A percentile compares a stretch with the other conserved stretches of the same genome.
Evolutionary conservation across 192 early-diverging fungal species (phyloP).

Genomic region (Gigaspora rosea): DNA sequence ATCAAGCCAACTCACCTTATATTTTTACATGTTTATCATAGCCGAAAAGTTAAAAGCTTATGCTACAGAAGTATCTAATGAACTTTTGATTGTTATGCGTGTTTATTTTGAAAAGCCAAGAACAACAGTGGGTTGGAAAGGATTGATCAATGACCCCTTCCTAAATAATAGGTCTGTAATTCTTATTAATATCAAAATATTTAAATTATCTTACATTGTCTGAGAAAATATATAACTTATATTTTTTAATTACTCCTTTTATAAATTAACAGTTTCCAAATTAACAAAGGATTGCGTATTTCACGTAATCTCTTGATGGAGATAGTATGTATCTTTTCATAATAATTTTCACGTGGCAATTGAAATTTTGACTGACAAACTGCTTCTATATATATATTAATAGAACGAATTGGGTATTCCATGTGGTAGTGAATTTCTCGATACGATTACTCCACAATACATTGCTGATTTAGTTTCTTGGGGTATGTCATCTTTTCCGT

Average conservation of each 20-base stretch:
- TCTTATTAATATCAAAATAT: neutral
- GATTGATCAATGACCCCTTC: slow-evolving; percentile 82
- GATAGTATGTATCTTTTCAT: slow-evolving; percentile 44
- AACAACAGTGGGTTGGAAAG: slow-evolving; percentile 92
- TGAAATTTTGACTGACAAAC: no score
- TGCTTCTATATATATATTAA: neutral
- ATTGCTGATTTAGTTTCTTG: slow-evolving; percentile 75
- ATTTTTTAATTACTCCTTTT: neutral
- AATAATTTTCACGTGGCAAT: no score
- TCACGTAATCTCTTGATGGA: slow-evolving; percentile 71
- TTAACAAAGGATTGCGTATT: slow-evolving; percentile 82
- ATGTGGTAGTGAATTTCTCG: slow-evolving; percentile 75
- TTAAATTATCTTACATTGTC: neutral
- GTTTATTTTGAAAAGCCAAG: slow-evolving; percentile 89
- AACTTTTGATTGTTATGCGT: slow-evolving; percentile 79
- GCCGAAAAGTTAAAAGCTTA: slow-evolving; percentile 62
- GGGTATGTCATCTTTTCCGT: slow-evolving; percentile 42
- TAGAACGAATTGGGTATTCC: slow-evolving; percentile 73
- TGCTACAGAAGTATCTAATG: slow-evolving; percentile 54
- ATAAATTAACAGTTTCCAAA: slow-evolving; percentile 55
- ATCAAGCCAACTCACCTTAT: neutral
- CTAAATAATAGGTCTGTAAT: slow-evolving; percentile 59
- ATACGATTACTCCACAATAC: slow-evolving; percentile 84
- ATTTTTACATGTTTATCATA: slow-evolving; percentile 15
- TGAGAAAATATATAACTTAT: neutral